Evolutionary conservation across 805 yeast species (phyloP), one percentile per base, ranked within the genome.

Genomic region (Schwanniomyces polymorphus): DNA sequence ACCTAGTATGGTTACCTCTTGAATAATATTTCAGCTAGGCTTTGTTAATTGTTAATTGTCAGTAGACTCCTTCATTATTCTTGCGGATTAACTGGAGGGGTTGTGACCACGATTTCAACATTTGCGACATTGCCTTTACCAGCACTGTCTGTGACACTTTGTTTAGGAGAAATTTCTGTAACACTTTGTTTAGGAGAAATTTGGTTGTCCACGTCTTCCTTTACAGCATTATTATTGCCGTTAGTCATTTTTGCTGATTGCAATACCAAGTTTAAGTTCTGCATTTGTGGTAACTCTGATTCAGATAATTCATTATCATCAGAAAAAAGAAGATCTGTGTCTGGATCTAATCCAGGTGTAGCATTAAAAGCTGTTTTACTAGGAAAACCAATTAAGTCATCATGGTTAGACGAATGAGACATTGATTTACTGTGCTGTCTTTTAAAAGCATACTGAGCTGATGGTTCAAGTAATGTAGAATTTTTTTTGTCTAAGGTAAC

Each of bases 291-390:
- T 7, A 14, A 31, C 11, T 31, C 35, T 2, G 35, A 16, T 7
- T 31, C 35, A 31, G 35, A 31, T 7, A 31, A 16, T 14, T 44
- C 41, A 27, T 49, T 65, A 38, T 57, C 63, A 48, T 67, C 70
- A 17, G 65, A 57, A 12, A 61, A 52, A 34, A 59, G 68, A 43
- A 67, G 70, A 42, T 71, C 74, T 27, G 71, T 67, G 46, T 71
- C 76, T n/a, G 74, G 72, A 26, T 76, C 77, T 7, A 81, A 73
- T 37, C 76, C 54, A 0, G 81, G 74, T 44, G 73, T 16, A 2
- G 29, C 64, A 69, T 67, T 61, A 65, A 77, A 33, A 29, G 12
- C 50, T 64, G 23, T 58, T 48, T 52, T 60, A 50, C 42, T 67
- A 54, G 51, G 65, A 68, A 62, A 54, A 59, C 75, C 74, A 9